Percentiles rank a stretch among this genome's conserved stretches.
These are phyloP conservation scores for Obelidium mucronatum DNA, from an alignment of 192 early-diverging fungal species.

Conservation along the genomic window DNA sequence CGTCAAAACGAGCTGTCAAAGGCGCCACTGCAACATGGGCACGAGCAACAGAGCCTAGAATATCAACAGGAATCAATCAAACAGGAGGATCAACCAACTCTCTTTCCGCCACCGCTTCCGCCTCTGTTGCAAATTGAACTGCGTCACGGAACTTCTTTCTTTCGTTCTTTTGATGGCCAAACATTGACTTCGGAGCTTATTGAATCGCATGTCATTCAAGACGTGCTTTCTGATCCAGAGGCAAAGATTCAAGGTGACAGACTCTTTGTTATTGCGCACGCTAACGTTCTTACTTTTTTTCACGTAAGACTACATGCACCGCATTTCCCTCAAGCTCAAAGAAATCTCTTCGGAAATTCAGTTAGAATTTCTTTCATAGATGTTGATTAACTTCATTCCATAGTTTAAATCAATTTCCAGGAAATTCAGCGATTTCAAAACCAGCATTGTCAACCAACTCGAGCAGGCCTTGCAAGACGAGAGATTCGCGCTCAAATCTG, in stretches of 20 bases:
- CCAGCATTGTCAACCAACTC: background rate
- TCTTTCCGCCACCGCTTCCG: background rate
- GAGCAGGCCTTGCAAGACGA: background rate
- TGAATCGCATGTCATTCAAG: background rate
- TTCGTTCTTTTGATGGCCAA: background rate
- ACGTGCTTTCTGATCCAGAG: background rate
- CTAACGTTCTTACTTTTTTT: background rate
- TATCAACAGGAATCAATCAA: background rate
- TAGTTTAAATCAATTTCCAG: background rate
- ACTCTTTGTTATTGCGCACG: background rate
- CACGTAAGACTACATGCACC: constrained; percentile 2
- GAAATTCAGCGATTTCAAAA: background rate
- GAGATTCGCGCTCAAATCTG: background rate
- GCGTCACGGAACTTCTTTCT: background rate
- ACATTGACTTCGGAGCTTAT: background rate
- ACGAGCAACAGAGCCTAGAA: background rate
- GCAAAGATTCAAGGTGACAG: constrained; percentile 10
- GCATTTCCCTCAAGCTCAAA: background rate
- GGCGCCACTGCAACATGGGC: background rate
- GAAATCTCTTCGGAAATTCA: constrained; percentile 7
- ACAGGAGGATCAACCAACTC: background rate
- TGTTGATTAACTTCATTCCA: background rate
- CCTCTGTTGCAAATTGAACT: background rate
- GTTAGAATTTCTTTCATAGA: constrained; percentile 3
- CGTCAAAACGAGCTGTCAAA: background rate